Evolutionary conservation across 257 asterid genomes (phyloP).

Genomic region (Orobanche coerulescens): DNA sequence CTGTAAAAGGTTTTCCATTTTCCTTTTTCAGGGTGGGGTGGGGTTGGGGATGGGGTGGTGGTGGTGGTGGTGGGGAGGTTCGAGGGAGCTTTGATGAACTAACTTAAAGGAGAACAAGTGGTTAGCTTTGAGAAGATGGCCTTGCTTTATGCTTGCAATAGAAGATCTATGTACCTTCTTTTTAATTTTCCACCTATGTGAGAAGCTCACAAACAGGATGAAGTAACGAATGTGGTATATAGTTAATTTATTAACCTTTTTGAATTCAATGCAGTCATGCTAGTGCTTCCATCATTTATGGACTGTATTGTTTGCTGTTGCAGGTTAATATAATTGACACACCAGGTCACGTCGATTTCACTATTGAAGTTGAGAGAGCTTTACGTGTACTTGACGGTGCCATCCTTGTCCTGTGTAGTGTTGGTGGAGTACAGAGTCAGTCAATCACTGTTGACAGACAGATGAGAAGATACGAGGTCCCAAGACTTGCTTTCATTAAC

Average conservation of each 20-base stretch:
- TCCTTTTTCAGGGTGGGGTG: background rate
- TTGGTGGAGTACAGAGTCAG: slow-evolving; percentile 99
- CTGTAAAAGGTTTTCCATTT: too few species aligned
- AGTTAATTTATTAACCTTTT: background rate
- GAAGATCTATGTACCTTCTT: background rate
- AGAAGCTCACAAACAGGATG: background rate
- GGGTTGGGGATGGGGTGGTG: background rate
- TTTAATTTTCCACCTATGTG: background rate
- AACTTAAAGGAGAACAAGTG: background rate
- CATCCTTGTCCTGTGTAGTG: slow-evolving; percentile 89
- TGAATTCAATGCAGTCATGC: background rate
- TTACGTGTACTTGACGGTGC: slow-evolving; percentile 98
- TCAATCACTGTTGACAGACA: slow-evolving; percentile 98
- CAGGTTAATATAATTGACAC: slow-evolving; percentile 97
- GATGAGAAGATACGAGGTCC: slow-evolving; percentile 98
- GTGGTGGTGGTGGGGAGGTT: background rate
- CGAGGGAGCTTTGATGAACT: too few species aligned
- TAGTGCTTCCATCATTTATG: background rate
- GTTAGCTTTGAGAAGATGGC: background rate
- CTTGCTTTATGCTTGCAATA: too few species aligned
- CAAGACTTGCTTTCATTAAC: slow-evolving; percentile 90
- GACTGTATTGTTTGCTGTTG: slow-evolving; percentile 18
- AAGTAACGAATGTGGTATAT: background rate
- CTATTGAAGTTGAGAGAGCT: slow-evolving; percentile 99
- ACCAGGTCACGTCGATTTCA: slow-evolving; percentile 97